Evolutionary conservation across 441 rosid species (phyloP), one percentile per base, ranked within the genome.

Genomic region (Hura crepitans): DNA sequence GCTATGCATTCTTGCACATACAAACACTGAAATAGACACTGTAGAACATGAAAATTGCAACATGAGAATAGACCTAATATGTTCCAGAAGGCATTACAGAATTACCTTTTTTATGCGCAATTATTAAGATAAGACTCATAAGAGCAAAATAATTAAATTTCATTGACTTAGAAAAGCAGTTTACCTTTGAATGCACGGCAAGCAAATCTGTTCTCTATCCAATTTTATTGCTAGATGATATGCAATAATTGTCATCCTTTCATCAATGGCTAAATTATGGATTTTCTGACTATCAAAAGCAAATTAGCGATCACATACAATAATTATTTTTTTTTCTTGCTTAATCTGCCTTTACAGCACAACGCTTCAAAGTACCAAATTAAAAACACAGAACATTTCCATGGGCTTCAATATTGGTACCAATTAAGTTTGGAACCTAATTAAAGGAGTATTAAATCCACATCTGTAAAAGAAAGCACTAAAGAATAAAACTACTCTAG

Each of bases 381-480:
- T 10, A 14, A 49, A 50, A 61, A 33, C 18, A 60, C 59, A 43
- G 20, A 31, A 35, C 58, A 35, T n/a, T 68, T 68, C 55, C 15
- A 57, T 12, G 17, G 37, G 68, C 42, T 39, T 12, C 12, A 50
- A 13, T 8, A 25, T 30, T 39, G 47, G 17, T 1, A 37, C 15
- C 23, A 37, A 37, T 60, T 50, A 27, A 62, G 18, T 57, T 62
- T 51, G 62, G 15, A 47, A 51, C 18, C 39, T 23, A 23, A 62
- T 58, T 2, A 50, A 50, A 20, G 54, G 28, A 45, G n/a, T 18
- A 17, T 17, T 17, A 6, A 18, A 56, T 33, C 28, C 14, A 55
- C 18, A 9, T 43, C 13, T 17, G 3, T 2, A 6, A 33, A 33
- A n/a, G 9, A 30, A 58, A 31, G 3, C 62, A 33, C 25, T 33